Conservation (phyloP, 768 basidiomycete genomes). For the Mrakia frigida region DNA sequence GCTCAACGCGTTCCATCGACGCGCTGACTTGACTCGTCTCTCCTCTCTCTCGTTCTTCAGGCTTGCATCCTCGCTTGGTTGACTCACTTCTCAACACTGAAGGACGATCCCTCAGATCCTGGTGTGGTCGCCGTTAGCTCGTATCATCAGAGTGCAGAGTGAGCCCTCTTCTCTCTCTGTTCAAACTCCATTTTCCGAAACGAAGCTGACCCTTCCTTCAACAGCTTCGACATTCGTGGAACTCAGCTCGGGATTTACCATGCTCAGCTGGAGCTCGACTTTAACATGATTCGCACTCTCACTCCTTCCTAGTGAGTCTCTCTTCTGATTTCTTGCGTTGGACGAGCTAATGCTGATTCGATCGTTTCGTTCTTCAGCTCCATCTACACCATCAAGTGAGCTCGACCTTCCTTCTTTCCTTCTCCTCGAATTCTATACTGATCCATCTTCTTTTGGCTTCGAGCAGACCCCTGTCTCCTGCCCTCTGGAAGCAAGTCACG, state of each 20-base stretch:
- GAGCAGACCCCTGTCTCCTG: neutral
- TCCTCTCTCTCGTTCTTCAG: conserved; percentile 48
- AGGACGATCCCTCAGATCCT: conserved; percentile 44
- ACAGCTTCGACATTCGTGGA: conserved; percentile 32
- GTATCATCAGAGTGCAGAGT: neutral
- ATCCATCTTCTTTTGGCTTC: too few relatives aligned
- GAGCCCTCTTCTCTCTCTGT: neutral
- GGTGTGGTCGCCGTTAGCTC: conserved; percentile 19
- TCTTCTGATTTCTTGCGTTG: conserved; percentile 37
- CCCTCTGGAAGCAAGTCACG: neutral
- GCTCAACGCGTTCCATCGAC: conserved; percentile 35
- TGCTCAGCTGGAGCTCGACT: conserved; percentile 52
- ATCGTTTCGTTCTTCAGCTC: neutral
- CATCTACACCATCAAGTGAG: neutral
- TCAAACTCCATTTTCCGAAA: neutral
- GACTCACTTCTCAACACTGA: conserved; percentile 32
- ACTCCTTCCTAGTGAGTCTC: conserved; percentile 52
- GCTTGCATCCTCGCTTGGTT: conserved; percentile 29
- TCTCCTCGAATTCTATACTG: neutral
- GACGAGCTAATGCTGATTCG: conserved; percentile 35
- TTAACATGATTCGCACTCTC: conserved; percentile 48
- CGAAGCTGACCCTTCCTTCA: neutral
- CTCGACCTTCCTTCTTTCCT: neutral
- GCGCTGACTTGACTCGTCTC: conserved; percentile 34
- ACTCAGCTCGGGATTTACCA: conserved; percentile 50